Conservation (phyloP, 768 basidiomycete genomes). For the Kwoniella botswanensis region DNA sequence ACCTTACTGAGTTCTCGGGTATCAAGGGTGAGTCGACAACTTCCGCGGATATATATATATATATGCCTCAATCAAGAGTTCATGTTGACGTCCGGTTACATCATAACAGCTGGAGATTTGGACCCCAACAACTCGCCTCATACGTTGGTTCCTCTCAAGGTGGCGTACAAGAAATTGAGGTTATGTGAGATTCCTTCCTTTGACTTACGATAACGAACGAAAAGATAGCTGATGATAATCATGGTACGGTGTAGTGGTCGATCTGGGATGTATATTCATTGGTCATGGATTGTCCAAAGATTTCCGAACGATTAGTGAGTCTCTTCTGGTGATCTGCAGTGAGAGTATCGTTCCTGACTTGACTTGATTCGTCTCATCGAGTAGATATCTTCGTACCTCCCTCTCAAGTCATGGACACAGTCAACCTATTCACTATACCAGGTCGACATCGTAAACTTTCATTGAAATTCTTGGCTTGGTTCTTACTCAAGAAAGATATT, state of each 20-base stretch:
- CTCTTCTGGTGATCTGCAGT: too few relatives aligned
- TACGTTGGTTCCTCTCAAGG: constrained; percentile 90
- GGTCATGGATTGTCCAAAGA: constrained; percentile 97
- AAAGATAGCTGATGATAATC: not conserved
- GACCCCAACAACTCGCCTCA: constrained; percentile 81
- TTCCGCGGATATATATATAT: too few relatives aligned
- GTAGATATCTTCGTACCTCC: constrained; percentile 94
- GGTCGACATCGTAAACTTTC: constrained; percentile 84
- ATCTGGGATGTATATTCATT: constrained; percentile 93
- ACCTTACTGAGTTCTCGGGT: constrained; percentile 95
- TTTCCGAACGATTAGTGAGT: constrained; percentile 95
- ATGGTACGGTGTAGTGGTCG: constrained; percentile 65
- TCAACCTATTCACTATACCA: constrained; percentile 89
- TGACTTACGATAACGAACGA: not conserved
- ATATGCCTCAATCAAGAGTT: too few relatives aligned
- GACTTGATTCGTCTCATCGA: not conserved
- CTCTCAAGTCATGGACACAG: constrained; percentile 93
- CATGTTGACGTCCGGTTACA: too few relatives aligned
- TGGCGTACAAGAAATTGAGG: constrained; percentile 98
- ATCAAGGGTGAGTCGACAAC: constrained; percentile 73
- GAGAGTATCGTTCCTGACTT: too few relatives aligned
- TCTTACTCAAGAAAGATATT: constrained; percentile 86
- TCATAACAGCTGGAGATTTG: constrained; percentile 74
- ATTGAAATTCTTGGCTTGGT: constrained; percentile 91
- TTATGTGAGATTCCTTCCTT: constrained; percentile 58